These are phyloP conservation scores for Backusella circina DNA, from an alignment of 192 early-diverging fungal species.

Conservation along the genomic window DNA sequence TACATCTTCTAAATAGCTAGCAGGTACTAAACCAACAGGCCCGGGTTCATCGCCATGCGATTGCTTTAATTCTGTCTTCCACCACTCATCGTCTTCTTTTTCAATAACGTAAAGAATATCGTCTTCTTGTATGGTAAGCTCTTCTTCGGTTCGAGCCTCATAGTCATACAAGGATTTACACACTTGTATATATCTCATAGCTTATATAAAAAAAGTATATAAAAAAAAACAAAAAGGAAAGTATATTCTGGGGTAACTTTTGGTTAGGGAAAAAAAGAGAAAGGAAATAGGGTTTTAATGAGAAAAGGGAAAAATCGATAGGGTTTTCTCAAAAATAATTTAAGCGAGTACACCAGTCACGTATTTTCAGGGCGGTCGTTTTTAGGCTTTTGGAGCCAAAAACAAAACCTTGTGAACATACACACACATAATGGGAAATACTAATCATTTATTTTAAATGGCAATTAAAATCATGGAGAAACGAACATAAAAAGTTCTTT, in stretches of 20 bases:
- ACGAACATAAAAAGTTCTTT: too few species aligned
- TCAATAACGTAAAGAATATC: conserved; percentile 86
- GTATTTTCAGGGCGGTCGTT: not conserved
- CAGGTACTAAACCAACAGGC: conserved; percentile 82
- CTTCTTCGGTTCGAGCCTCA: conserved; percentile 77
- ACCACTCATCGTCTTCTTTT: conserved; percentile 91
- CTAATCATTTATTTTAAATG: too few species aligned
- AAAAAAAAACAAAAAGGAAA: not conserved
- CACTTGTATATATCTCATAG: conserved; percentile 50
- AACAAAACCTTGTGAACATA: too few species aligned
- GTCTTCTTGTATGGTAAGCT: conserved; percentile 82
- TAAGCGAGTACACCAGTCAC: not conserved
- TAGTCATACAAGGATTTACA: conserved; percentile 89
- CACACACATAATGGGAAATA: too few species aligned
- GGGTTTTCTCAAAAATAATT: not conserved
- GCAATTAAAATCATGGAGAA: too few species aligned
- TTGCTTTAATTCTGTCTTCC: conserved; percentile 73
- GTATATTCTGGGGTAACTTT: not conserved
- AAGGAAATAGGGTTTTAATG: conserved; percentile 1
- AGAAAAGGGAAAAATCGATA: not conserved
- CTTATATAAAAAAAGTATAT: not conserved
- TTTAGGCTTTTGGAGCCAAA: not conserved
- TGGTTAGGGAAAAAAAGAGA: not conserved
- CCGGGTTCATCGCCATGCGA: conserved; percentile 39
- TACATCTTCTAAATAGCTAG: conserved; percentile 78